These are phyloP conservation scores for Biscogniauxia sp. DNA, from an alignment of 2,329 filamentous ascomycete genomes.

Conservation along the genomic window DNA sequence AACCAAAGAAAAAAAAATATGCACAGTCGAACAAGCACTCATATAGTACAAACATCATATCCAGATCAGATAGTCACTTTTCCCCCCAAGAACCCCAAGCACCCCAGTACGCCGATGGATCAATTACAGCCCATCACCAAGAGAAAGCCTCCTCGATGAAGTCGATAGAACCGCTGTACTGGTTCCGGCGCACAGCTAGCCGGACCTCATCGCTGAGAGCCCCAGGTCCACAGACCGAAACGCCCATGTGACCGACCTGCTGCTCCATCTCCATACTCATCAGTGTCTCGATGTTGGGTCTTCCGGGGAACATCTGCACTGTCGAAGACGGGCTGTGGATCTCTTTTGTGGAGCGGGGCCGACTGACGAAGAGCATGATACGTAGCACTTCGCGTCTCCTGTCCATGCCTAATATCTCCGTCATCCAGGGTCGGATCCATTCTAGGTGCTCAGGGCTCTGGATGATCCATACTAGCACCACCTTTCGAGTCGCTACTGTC, in stretches of 20 bases:
- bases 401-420: constrained; percentile 72
- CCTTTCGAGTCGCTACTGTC: constrained; percentile 67
- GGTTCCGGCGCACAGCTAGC: constrained; percentile 61
- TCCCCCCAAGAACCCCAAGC: constrained; percentile 4
- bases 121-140: constrained; percentile 39
- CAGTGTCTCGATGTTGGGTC: constrained; percentile 71
- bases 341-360: constrained; percentile 73
- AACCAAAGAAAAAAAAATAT: constrained; percentile 16
- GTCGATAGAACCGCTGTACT: constrained; percentile 66
- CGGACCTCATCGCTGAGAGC: constrained; percentile 73
- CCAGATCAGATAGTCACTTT: constrained; percentile 6
- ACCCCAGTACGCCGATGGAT: constrained; percentile 1
- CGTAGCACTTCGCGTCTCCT: constrained; percentile 70
- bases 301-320: constrained; percentile 81
- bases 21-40: constrained; percentile 18
- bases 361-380: constrained; percentile 75
- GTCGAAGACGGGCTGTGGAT: constrained; percentile 75
- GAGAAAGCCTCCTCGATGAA: constrained; percentile 78
- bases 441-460: constrained; percentile 77
- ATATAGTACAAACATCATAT: constrained; percentile 14
- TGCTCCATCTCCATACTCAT: constrained; percentile 71
- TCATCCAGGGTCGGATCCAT: constrained; percentile 85
- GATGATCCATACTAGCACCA: constrained; percentile 76
- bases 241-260: constrained; percentile 70
- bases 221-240: constrained; percentile 73